These are phyloP conservation scores for Spizellomyces sp. DNA, from an alignment of 192 early-diverging fungal species.

Conservation along the genomic window DNA sequence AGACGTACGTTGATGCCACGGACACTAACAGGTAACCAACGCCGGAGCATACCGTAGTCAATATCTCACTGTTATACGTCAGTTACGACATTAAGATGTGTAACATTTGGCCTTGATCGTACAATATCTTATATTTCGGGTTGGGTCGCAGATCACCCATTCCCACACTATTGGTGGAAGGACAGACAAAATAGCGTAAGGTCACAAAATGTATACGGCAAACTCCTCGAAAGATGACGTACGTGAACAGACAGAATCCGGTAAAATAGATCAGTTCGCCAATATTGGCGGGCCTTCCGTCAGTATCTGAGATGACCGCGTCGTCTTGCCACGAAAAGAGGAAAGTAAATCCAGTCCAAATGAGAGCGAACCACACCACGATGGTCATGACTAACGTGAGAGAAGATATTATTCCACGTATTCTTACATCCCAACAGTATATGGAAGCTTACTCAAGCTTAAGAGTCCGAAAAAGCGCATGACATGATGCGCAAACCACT, in stretches of 20 bases:
- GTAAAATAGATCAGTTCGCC: background rate
- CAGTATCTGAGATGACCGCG: background rate
- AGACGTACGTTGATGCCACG: background rate
- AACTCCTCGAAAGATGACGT: background rate
- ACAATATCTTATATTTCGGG: background rate
- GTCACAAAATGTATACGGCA: background rate
- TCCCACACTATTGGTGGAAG: background rate
- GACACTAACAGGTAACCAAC: background rate
- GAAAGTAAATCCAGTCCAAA: background rate
- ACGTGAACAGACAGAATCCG: constrained; percentile 2
- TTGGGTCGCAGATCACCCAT: background rate
- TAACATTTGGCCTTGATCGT: background rate
- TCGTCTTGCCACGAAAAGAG: background rate
- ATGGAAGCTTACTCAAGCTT: background rate
- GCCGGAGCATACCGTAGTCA: background rate
- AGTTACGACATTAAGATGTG: background rate
- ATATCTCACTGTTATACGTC: background rate
- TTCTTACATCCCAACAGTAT: background rate
- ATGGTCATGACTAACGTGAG: background rate
- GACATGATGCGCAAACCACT: background rate
- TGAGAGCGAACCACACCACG: background rate
- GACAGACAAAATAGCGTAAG: background rate
- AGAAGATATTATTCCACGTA: too few relatives aligned
- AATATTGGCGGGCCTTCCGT: background rate
- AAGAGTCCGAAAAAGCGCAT: background rate